Evolutionary conservation across 371 early-diverging fungal species (phyloP), one percentile per base, ranked within the genome.

Genomic region (Mortierella sp.): DNA sequence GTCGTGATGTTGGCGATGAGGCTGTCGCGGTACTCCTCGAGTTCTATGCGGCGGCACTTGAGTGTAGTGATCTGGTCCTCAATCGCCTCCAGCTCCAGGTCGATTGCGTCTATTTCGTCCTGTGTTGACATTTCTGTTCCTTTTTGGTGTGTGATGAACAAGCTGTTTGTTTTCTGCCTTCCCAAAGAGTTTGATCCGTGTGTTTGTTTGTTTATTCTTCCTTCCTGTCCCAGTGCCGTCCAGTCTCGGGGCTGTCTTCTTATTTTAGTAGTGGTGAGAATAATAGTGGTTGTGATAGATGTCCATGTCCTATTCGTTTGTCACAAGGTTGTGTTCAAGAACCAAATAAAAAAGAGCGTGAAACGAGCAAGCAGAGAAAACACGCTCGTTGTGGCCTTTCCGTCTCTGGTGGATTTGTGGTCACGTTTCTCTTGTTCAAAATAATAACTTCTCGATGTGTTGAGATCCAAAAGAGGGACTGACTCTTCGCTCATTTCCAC

Each of bases 41-140:
- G 82, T 31, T 86, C 80, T 24, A 65, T 68, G 42, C 82, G 82
- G 8, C 80, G 73, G 44, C 58, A 74, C 55, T 86, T 52, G 26
- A 86, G 73, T n/a, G 77, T 76, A 5, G 75, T 54, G 38, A 86
- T 86, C 70, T 80, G 80, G 31, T 77, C 80, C 48, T 82, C 77
- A 42, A 86, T 82, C 0, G 50, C 24, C 7, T 34, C 52, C 19
- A 86, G 77, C 42, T 86, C 80, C 48, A 75, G 48, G 60, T 82
- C 82, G 50, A 82, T 82, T 50, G 60, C 50, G 11, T 55, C 75
- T 3, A 86, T 73, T 73, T 84, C 84, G 6, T 73, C 79, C 63
- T 71, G 65, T 1, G 79, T 80, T 6, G 75, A 73, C 26, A 21
- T 55, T 31, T 60, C 6, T 24, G 55, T 13, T n/a, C n/a, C n/a